A percentile compares a stretch with the other conserved stretches of the same genome.
Evolutionary conservation across 1,284 basidiomycete genomes (phyloP).

Genomic region (Cystobasidium slooffiae): DNA sequence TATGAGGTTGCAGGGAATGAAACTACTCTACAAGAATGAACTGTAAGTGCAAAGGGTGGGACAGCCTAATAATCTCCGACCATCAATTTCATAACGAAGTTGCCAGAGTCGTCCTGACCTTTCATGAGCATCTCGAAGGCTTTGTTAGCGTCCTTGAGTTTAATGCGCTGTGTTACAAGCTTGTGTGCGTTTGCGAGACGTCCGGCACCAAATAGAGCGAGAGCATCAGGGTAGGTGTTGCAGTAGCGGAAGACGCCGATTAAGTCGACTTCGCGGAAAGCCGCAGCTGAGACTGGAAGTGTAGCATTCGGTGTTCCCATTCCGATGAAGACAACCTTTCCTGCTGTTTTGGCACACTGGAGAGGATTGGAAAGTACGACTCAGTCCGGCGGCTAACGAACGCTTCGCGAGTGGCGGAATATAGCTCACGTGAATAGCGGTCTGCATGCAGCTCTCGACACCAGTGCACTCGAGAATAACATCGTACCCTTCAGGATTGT

Average conservation of each 20-base stretch:
- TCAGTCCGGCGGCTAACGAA: neutral
- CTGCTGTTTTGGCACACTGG: constrained; percentile 78
- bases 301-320: constrained; percentile 87
- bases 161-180: constrained; percentile 79
- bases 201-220: constrained; percentile 71
- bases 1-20: neutral
- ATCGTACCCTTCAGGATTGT: constrained; percentile 71
- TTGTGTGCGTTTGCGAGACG: constrained; percentile 69
- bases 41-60: too few relatives aligned
- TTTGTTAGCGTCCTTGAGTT: constrained; percentile 67
- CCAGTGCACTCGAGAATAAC: constrained; percentile 94
- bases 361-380: neutral
- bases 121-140: constrained; percentile 79
- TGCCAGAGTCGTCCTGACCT: constrained; percentile 75
- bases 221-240: constrained; percentile 82
- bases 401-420: neutral
- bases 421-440: constrained; percentile 52
- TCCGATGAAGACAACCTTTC: constrained; percentile 88
- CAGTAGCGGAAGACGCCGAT: constrained; percentile 77
- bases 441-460: constrained; percentile 66
- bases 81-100: constrained; percentile 84
- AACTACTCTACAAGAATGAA: neutral
- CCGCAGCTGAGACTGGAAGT: constrained; percentile 80
- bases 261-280: constrained; percentile 88
- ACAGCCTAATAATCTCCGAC: constrained; percentile 59